Percentiles rank a stretch among this genome's conserved stretches.
phyloP scores from a whole-genome alignment of 192 early-diverging fungal species.

The Coemansia asiatica region DNA sequence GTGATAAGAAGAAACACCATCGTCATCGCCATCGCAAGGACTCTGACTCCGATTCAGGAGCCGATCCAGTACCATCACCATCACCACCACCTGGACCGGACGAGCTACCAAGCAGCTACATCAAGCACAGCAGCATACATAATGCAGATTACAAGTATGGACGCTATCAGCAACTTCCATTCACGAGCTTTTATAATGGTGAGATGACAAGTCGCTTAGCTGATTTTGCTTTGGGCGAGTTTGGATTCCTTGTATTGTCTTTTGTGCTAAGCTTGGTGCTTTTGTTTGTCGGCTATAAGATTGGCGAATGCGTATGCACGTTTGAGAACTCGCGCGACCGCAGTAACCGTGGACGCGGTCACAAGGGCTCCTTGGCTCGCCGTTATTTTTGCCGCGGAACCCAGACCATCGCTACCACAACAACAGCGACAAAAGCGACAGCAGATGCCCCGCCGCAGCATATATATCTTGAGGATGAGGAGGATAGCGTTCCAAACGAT shows the following conservation, averaged over 20 bases:
- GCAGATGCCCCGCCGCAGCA: slow-evolving; percentile 1
- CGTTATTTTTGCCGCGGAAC: slow-evolving; percentile 1
- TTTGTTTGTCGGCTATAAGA: slow-evolving; percentile 36
- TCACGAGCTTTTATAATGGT: background rate
- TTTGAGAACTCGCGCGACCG: slow-evolving; percentile 12
- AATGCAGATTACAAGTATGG: background rate
- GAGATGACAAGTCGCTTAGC: background rate
- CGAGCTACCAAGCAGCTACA: too few relatives aligned
- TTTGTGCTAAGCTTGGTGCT: slow-evolving; percentile 28
- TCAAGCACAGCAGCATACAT: too few relatives aligned
- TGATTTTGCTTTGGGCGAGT: slow-evolving; percentile 20
- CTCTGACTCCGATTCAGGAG: background rate
- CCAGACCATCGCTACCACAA: background rate
- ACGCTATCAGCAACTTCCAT: background rate
- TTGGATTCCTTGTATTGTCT: slow-evolving; percentile 25
- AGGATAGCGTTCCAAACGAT: background rate
- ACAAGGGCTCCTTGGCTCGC: slow-evolving; percentile 11
- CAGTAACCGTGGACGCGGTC: slow-evolving; percentile 10
- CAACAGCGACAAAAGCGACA: background rate
- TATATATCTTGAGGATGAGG: slow-evolving; percentile 14
- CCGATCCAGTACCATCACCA: background rate
- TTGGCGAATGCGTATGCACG: slow-evolving; percentile 35
- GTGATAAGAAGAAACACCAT: slow-evolving; percentile 3
- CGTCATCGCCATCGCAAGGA: background rate
- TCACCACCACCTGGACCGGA: too few relatives aligned